These are phyloP conservation scores for Fusarium sp. DNA, from an alignment of 2,329 filamentous ascomycete genomes.

Conservation along the genomic window DNA sequence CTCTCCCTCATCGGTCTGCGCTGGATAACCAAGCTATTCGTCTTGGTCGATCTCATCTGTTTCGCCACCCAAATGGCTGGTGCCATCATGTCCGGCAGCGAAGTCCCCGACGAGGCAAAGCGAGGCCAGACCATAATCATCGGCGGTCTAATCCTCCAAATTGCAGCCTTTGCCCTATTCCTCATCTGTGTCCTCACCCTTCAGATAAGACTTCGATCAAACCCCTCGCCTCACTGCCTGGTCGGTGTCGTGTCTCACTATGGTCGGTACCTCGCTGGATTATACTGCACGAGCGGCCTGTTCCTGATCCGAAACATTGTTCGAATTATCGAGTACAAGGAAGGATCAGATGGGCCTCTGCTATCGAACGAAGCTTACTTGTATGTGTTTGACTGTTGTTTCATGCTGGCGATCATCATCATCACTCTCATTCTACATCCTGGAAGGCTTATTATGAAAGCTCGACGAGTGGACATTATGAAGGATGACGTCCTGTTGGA, in stretches of 20 bases:
- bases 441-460: conserved; percentile 9
- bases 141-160: conserved; percentile 12
- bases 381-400: conserved; percentile 53
- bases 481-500: conserved; percentile 4
- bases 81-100: conserved; percentile 19
- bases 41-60: conserved; percentile 9
- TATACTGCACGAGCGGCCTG: conserved; percentile 61
- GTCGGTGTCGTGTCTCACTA: neutral
- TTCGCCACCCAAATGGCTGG: conserved; percentile 13
- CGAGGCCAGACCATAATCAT: conserved; percentile 7
- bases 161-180: conserved; percentile 9
- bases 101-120: neutral
- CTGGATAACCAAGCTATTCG: conserved; percentile 17
- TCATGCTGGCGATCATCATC: conserved; percentile 47
- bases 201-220: conserved; percentile 56
- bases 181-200: conserved; percentile 57
- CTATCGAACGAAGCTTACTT: conserved; percentile 62
- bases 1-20: conserved; percentile 51
- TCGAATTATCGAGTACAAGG: conserved; percentile 64
- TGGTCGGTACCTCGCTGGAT: conserved; percentile 25
- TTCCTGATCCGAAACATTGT: conserved; percentile 66
- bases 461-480: neutral
- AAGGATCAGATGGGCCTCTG: conserved; percentile 61
- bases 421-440: conserved; percentile 36
- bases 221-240: neutral